Base-by-base conservation (phyloP, 2,329 filamentous ascomycete species). In the Arthrobotrys iridis region DNA sequence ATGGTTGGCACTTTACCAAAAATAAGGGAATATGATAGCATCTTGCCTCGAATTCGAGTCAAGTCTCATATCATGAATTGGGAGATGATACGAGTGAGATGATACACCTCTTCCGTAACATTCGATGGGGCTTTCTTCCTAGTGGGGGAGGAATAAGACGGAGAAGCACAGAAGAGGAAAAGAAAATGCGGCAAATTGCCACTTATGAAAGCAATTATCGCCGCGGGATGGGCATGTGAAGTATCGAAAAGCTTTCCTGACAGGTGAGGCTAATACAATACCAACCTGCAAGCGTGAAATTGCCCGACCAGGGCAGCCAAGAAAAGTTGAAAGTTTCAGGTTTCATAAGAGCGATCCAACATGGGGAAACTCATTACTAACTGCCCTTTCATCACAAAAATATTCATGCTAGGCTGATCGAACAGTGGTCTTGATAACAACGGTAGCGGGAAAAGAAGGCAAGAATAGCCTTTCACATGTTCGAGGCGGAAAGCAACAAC, bases 401-500 rank as follows among this genome's bases (percentile, higher is more conserved):
- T 64, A 40, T 57, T 58, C 45, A 68, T 60, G 64, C 40, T 40
- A 72, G 28, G 15, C 41, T 26, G 33, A 58, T 35, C 20, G 40
- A 40, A 41, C 37, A 35, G 26, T 2, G 35, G 40, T 41, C 7
- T 37, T 18, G 28, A 45, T 18, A 45, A 50, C 46, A 48, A 40
- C 35, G 35, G 24, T 68, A 28, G 52, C 35, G 43, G 20, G 37
- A 41, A 59, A 65, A 72, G 50, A 41, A 58, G 67, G 59, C 59
- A 64, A 60, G 41, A 65, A 59, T 64, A 73, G 43, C 60, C 60
- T 59, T 73, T 59, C 68, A 73, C 68, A 73, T 73, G 68, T 66
- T 35, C 20, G 35, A 66, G 43, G 52, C 33, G 43, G 59, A 59
- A 73, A 57, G 59, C 24, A 70, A 55, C 37, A 33, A 63, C 52